Conservation (phyloP, 2,329 filamentous ascomycete species). For the Ophiognomonia clavigignenti-juglandacearum region DNA sequence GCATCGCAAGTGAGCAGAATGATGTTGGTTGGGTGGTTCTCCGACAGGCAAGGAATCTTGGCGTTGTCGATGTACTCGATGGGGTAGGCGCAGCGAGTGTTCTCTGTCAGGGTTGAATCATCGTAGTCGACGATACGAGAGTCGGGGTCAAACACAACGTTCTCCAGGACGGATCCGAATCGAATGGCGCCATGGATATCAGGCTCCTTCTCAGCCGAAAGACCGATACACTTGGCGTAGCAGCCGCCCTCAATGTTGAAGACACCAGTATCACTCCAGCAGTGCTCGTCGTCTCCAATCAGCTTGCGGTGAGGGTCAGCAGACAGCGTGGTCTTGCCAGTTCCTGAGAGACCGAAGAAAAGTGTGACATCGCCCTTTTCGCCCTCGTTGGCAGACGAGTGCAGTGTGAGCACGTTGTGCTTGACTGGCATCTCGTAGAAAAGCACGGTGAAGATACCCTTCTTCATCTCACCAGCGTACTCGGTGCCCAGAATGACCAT, state of each 20-base stretch:
- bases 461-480: conserved; percentile 97
- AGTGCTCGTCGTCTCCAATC: conserved; percentile 99
- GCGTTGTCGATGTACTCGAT: conserved; percentile 99
- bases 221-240: conserved; percentile 98
- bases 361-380: conserved; percentile 92
- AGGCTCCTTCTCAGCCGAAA: conserved; percentile 97
- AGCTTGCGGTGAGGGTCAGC: conserved; percentile 93
- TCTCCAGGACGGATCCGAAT: conserved; percentile 96
- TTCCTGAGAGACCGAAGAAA: conserved; percentile 98
- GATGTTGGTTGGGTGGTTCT: conserved; percentile 91
- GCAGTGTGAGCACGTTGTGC: conserved; percentile 96
- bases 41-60: conserved; percentile 92
- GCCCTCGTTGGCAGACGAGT: conserved; percentile 98
- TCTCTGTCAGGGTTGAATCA: conserved; percentile 90
- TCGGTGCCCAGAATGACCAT: conserved; percentile 99
- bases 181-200: conserved; percentile 95
- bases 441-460: conserved; percentile 96
- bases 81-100: conserved; percentile 96
- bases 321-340: conserved; percentile 96
- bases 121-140: conserved; percentile 94
- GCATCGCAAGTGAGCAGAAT: conserved; percentile 97
- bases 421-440: conserved; percentile 99
- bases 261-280: conserved; percentile 93
- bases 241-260: conserved; percentile 99
- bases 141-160: conserved; percentile 92